These are phyloP conservation scores for Acer saccharum DNA, from an alignment of 345 rosid species.

Conservation along the genomic window DNA sequence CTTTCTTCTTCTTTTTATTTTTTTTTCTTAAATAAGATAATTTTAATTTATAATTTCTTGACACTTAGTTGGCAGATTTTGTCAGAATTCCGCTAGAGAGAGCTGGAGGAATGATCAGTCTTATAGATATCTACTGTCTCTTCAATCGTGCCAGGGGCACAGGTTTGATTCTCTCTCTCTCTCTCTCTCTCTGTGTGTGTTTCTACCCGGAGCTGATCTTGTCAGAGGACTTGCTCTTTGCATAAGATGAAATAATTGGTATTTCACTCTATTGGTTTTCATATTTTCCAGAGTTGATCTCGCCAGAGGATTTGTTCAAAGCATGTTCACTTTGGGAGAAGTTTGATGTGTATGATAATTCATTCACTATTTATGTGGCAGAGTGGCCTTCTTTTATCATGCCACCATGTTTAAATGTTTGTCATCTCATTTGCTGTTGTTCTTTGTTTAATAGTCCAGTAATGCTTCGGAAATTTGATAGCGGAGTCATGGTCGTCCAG, in stretches of 20 bases:
- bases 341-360: slow-evolving; percentile 76
- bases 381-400: not conserved
- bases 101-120: slow-evolving; percentile 97
- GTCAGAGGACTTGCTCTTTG: not conserved
- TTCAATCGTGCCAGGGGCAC: slow-evolving; percentile 98
- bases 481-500: slow-evolving; percentile 96
- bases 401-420: slow-evolving; percentile 7
- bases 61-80: slow-evolving; percentile 88
- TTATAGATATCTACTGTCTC: slow-evolving; percentile 86
- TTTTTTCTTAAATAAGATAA: slow-evolving; percentile 5
- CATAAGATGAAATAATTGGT: not conserved
- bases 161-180: slow-evolving; percentile 45
- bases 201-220: not conserved
- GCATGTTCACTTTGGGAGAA: slow-evolving; percentile 97
- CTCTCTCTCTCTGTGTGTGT: not conserved
- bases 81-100: slow-evolving; percentile 79
- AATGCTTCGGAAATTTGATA: slow-evolving; percentile 96
- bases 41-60: slow-evolving; percentile 24
- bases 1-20: not conserved
- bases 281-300: slow-evolving; percentile 62
- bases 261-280: not conserved
- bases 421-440: slow-evolving; percentile 19
- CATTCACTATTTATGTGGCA: slow-evolving; percentile 1
- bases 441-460: slow-evolving; percentile 70
- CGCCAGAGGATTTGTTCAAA: slow-evolving; percentile 92